Evolutionary conservation across 2,329 filamentous ascomycete species (phyloP), one percentile per base, ranked within the genome.

Genomic region (Elsinoe arachidis): DNA sequence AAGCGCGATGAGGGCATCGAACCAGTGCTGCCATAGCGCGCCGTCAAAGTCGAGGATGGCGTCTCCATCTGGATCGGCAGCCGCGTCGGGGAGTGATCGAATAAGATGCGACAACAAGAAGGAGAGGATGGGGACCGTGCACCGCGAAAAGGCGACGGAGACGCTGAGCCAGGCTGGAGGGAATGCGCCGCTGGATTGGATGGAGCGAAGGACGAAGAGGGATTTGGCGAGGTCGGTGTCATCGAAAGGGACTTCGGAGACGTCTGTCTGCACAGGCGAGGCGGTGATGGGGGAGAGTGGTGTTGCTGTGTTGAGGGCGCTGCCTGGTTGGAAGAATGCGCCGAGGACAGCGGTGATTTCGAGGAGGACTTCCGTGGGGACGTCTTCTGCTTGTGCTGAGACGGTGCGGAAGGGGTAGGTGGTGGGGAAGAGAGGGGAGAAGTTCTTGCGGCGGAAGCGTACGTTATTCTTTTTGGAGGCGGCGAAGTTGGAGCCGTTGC

Each of bases 21-120:
- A 96, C 74, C 96, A 96, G 33, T 87, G 78, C 63, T 92, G 91
- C 93, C 93, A 99, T 11, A 97, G 76, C 58, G 95, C 88, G 10
- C 90, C 96, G 67, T 95, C 90, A 71, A 97, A 99, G 11, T 79
- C 81, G 37, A 70, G 65, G 1, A 69, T 68, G 35, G 69, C 68
- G 11, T 60, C 61, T 14, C 65, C 63, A 66, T 96, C 92, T 12
- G 49, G 49, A 0, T 90, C 90, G 63, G 96, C 89, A 62, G 97
- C 93, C 0, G 92, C 89, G 43, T 92, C 79, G 0, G 95, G 93
- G 1, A 99, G 76, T 0, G 82, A 85, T 37, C 92, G 90, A 90
- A 74, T 96, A 90, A 71, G 88, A 93, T 58, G 51, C 2, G 55
- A 39, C 1, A 61, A 43, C n/a, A 61, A 17, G 55, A 56, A 61